Evolutionary conservation across 306 rosid genomes (phyloP), one percentile per base, ranked within the genome.

Genomic region (Vigna unguiculata): DNA sequence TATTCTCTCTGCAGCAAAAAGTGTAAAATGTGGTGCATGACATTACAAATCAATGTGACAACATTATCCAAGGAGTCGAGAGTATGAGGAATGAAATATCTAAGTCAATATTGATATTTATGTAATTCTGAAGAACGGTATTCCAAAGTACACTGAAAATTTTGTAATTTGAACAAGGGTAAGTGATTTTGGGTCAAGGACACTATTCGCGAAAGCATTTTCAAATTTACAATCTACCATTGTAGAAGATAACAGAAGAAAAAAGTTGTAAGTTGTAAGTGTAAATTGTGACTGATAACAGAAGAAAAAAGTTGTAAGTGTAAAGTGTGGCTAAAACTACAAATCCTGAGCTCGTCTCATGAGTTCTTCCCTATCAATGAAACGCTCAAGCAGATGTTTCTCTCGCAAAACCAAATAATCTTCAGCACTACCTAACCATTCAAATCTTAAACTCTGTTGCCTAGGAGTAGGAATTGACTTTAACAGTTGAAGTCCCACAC

Each of bases 331-430:
- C 75, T 58, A 80, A 17, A 55, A 58, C 71, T 74, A 69, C 51
- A 46, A 51, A 75, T 82, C 77, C 60, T 59, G 20, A 64, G 36
- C 54, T 22, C 21, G 76, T 43, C 68, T 49, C 82, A 84, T 74
- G 61, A 93, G 30, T 82, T 93, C 98, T 19, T 93, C 95, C 73
- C 93, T 86, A 45, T 93, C 98, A 25, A 93, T 86, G 87, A 93
- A 93, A 74, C 93, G 98, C 53, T 89, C 96, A 16, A 91, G 90
- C 75, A 93, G 76, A 77, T 91, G 91, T 49, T 41, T 83, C 78
- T 89, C 96, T 71, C 62, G 68, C 80, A 93, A 81, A 79, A 91
- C 93, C 83, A 89, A 81, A 72, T 86, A 87, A 30, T 85, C 88
- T 43, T 93, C 61, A 15, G 88, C 84, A 83, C 84, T 89, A 59